Base-by-base conservation (phyloP, 192 early-diverging fungal genomes). In the Coemansia sp. region DNA sequence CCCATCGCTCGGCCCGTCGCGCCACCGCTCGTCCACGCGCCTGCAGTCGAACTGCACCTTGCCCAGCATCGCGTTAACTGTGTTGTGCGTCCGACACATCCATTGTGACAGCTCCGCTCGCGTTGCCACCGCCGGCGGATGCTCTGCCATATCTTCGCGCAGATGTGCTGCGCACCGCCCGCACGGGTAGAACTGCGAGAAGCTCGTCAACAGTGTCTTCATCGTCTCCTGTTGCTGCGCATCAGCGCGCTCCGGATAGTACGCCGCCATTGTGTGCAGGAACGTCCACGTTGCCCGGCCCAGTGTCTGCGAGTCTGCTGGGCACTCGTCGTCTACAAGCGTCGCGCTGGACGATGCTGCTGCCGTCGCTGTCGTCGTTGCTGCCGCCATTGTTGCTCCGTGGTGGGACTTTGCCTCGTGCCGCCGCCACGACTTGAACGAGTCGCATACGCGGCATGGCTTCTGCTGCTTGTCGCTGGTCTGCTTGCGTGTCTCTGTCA, bases 281-380 rank as follows among this genome's bases (percentile, higher is more conserved):
- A 97, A 94, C 4, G 95, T 97, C 97, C 97, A 99, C 0, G 94
- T 94, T n/a, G 93, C 85, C 4, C 84, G 78, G 23, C 97, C 97
- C 21, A 98, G 88, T 28, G 83, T 82, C 57, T 84, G 77, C 5
- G 87, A 87, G 72, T 98, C 95, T 0, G 93, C 87, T 18, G 93
- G 94, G 68, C 93, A 96, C 49, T 87, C 84, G 50, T 67, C 68
- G 31, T 63, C 75, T 5, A 47, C 61, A 3, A 60, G 62, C 23
- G 62, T 69, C 19, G 41, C 56, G 48, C 58, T 60, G 51, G 77
- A 56, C 18, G 73, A 44, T 1, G 69, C 51, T 9, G 65, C 22
- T 3, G 47, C 55, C 7, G 71, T 55, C 6, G 58, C 32, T 5
- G 71, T 52, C 1, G 62, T 59, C 49, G 68, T 54, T 16, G 56